These are phyloP conservation scores for Filosporella fistucella DNA, from an alignment of 495 filamentous ascomycete species.

Conservation along the genomic window DNA sequence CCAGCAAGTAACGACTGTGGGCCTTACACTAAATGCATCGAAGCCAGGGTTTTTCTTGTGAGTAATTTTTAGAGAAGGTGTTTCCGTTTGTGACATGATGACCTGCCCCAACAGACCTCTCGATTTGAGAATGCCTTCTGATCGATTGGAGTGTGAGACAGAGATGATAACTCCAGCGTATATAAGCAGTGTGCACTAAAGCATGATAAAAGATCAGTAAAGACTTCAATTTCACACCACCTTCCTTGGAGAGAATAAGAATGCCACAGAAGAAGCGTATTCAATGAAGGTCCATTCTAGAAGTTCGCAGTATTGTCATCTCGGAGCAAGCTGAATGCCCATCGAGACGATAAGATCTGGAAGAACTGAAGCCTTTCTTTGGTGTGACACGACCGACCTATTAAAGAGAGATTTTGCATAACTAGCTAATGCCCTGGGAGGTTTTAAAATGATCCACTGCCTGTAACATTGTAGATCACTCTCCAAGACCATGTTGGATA, in stretches of 20 bases:
- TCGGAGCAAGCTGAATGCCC: not conserved
- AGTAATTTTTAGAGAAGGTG: no score
- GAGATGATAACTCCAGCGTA: not conserved
- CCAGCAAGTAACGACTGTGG: not conserved
- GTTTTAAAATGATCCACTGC: not conserved
- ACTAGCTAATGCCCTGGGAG: not conserved
- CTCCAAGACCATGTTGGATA: not conserved
- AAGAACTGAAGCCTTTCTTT: no score
- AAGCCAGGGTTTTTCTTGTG: conserved; percentile 2
- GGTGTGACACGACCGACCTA: no score
- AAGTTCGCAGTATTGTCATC: no score
- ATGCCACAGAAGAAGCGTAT: no score
- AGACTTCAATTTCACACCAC: not conserved
- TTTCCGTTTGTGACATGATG: no score
- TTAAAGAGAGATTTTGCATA: not conserved
- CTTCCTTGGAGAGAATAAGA: no score
- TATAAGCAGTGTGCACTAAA: not conserved
- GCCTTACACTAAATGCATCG: conserved; percentile 13
- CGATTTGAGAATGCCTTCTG: not conserved
- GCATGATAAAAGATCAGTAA: not conserved
- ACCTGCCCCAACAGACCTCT: no score
- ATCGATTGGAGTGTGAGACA: not conserved
- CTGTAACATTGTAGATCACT: not conserved
- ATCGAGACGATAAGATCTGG: not conserved
- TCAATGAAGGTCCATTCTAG: no score